Evolutionary conservation across 768 basidiomycete species (phyloP).

Genomic region (Rhodotorula taiwanensis): DNA sequence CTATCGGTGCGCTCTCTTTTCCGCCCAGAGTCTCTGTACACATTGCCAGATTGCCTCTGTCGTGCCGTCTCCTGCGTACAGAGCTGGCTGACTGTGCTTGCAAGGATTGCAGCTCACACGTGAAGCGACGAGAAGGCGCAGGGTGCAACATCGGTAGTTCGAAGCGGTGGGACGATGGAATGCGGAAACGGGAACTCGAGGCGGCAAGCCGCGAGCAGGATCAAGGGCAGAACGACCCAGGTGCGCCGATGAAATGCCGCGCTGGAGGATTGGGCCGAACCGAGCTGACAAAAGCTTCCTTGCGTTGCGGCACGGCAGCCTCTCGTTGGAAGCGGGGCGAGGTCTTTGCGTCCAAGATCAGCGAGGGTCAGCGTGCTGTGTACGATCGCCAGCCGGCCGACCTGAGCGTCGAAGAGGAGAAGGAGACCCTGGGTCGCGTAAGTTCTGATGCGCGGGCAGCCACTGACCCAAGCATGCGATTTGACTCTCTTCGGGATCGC

Average conservation of each 20-base stretch:
- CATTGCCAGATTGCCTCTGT: too few species aligned
- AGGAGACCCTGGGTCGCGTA: conserved; percentile 15
- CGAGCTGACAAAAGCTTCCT: background rate
- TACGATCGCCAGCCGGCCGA: background rate
- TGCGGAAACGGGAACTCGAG: conserved; percentile 5
- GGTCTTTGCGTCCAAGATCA: conserved; percentile 25
- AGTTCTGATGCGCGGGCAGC: too few species aligned
- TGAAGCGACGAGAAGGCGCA: background rate
- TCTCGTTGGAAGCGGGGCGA: conserved; percentile 31
- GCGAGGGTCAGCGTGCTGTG: conserved; percentile 1
- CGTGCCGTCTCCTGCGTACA: too few species aligned
- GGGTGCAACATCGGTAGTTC: conserved; percentile 18
- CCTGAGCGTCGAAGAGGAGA: conserved; percentile 22
- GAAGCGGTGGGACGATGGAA: conserved; percentile 22
- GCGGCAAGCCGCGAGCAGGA: conserved; percentile 21
- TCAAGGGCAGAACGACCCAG: conserved; percentile 26
- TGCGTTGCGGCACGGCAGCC: background rate
- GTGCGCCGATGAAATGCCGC: background rate
- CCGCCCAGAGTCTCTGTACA: too few species aligned
- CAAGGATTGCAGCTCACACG: too few species aligned
- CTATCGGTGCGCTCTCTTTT: conserved; percentile 17
- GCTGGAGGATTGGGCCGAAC: too few species aligned
- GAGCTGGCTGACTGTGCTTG: too few species aligned
- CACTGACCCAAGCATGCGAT: too few species aligned
- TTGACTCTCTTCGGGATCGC: too few species aligned